These are phyloP conservation scores for Flammula alnicola DNA, from an alignment of 1,284 basidiomycete genomes.

Conservation along the genomic window DNA sequence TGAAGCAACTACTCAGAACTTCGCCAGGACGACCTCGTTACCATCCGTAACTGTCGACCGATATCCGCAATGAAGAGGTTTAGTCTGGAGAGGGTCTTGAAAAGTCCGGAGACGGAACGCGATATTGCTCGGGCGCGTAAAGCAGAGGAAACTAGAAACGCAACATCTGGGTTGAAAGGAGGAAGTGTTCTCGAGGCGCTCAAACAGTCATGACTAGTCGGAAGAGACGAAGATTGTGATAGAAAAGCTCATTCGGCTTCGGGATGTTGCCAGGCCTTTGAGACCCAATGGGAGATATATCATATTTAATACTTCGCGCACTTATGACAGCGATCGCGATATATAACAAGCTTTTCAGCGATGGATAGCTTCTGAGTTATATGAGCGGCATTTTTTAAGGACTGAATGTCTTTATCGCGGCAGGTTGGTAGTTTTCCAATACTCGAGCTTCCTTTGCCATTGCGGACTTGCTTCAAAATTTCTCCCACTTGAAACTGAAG, in stretches of 20 bases:
- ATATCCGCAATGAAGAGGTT: slow-evolving; percentile 79
- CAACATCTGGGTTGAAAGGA: slow-evolving; percentile 15
- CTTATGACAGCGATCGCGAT: no score
- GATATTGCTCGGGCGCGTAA: slow-evolving; percentile 40
- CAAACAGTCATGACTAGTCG: neutral
- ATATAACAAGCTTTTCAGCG: no score
- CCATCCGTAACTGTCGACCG: slow-evolving; percentile 80
- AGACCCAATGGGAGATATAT: neutral
- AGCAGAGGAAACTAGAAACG: slow-evolving; percentile 18
- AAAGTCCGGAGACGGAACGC: slow-evolving; percentile 67
- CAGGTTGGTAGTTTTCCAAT: no score
- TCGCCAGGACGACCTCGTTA: slow-evolving; percentile 67
- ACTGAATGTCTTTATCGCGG: no score
- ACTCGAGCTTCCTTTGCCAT: no score
- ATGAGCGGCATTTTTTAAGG: no score
- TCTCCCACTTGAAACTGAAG: no score
- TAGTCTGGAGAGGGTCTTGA: slow-evolving; percentile 65
- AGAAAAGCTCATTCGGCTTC: neutral
- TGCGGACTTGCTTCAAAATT: no score
- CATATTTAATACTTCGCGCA: no score
- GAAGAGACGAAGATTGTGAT: neutral
- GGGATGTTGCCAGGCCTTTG: neutral
- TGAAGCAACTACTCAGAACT: slow-evolving; percentile 47
- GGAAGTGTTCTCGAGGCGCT: slow-evolving; percentile 16
- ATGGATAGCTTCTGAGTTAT: no score